Conservation (phyloP, 2,329 filamentous ascomycete species). For the Penicillium sclerotigenum region DNA sequence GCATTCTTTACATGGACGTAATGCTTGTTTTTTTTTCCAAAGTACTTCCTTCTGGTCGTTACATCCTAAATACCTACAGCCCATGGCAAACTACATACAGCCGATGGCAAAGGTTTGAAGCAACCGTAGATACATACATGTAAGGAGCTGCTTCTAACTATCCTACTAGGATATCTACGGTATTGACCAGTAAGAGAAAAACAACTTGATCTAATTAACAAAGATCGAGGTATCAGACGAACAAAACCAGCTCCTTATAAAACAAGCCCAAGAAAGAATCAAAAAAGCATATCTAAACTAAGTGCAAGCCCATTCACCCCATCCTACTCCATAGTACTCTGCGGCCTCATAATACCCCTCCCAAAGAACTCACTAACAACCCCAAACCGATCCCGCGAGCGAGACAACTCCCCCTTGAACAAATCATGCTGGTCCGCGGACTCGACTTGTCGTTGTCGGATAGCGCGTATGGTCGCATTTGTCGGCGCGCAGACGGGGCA, state of each 20-base stretch:
- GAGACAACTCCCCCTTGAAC: constrained; percentile 75
- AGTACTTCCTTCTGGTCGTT: not conserved
- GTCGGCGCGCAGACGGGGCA: constrained; percentile 81
- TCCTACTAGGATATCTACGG: not conserved
- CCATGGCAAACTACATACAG: not conserved
- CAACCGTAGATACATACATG: not conserved
- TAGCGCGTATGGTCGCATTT: constrained; percentile 84
- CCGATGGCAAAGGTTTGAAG: not conserved
- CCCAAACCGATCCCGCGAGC: constrained; percentile 79
- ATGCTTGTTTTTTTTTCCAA: too few relatives aligned
- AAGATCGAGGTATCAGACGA: constrained; percentile 11
- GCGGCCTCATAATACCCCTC: constrained; percentile 73
- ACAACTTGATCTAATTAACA: constrained; percentile 5
- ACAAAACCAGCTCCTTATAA: not conserved
- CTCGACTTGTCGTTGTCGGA: constrained; percentile 81
- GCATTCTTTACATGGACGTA: constrained; percentile 2
- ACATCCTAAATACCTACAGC: not conserved
- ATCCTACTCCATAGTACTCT: constrained; percentile 33
- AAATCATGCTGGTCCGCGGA: constrained; percentile 83
- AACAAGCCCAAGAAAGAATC: not conserved
- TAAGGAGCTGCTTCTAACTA: not conserved
- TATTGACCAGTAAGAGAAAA: not conserved
- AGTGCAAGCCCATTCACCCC: constrained; percentile 6
- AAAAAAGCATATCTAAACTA: constrained; percentile 3
- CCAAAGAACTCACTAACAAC: constrained; percentile 95